Evolutionary conservation across 148 eudicot genomes (phyloP).

Genomic region (Drosera capensis): DNA sequence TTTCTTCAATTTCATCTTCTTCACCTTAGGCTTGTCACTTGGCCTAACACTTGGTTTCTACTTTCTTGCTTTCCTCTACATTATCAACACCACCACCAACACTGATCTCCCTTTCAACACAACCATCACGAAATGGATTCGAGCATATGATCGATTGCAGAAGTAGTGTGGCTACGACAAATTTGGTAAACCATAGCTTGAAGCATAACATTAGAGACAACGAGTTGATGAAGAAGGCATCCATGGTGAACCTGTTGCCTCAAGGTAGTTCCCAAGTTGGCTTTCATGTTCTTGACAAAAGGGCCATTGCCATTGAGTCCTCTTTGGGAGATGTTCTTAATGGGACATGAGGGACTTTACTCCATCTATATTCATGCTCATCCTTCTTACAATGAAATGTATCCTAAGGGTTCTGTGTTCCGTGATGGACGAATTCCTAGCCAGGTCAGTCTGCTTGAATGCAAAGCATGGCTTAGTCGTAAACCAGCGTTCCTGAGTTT

Average conservation of each 20-base stretch:
- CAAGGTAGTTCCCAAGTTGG: slow-evolving; percentile 13
- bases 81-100: slow-evolving; percentile 4
- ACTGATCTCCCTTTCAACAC: not conserved
- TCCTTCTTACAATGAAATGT: slow-evolving; percentile 11
- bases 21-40: slow-evolving; percentile 37
- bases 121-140: not conserved
- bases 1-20: slow-evolving; percentile 14
- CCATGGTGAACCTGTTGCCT: slow-evolving; percentile 8
- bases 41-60: slow-evolving; percentile 28
- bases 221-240: slow-evolving; percentile 18
- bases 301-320: slow-evolving; percentile 31
- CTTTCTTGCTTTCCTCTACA: not conserved
- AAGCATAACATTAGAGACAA: slow-evolving; percentile 15
- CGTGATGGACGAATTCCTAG: slow-evolving; percentile 17
- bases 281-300: slow-evolving; percentile 28
- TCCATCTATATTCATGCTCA: slow-evolving; percentile 24
- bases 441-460: slow-evolving; percentile 10
- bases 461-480: too few species aligned
- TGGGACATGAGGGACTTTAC: slow-evolving; percentile 14
- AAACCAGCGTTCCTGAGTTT: too few species aligned
- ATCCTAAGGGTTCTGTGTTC: slow-evolving; percentile 18
- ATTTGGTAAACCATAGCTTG: not conserved
- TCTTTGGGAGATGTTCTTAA: slow-evolving; percentile 27
- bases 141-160: not conserved
- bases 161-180: not conserved